These are phyloP conservation scores for Acer campestre DNA, from an alignment of 345 rosid genomes.

Conservation along the genomic window DNA sequence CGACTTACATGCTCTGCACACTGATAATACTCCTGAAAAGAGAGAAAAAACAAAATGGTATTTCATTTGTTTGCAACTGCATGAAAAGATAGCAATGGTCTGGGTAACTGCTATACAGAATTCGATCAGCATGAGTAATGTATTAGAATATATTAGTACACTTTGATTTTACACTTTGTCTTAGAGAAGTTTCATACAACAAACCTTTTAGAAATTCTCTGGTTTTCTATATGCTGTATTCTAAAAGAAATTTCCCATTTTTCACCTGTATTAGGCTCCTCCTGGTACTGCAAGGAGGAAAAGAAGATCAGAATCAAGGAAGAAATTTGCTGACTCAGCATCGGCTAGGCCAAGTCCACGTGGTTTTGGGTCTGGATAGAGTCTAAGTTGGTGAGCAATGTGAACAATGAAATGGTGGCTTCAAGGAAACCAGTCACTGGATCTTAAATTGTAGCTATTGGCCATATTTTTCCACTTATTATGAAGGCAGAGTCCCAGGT, in stretches of 20 bases:
- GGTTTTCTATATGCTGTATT: not conserved
- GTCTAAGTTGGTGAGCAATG: not conserved
- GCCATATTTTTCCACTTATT: not conserved
- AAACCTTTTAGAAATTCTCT: not conserved
- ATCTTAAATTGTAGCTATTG: not conserved
- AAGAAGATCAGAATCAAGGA: constrained; percentile 67
- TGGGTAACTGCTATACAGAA: too few relatives aligned
- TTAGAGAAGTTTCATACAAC: not conserved
- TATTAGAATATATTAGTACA: not conserved
- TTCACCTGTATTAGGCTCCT: constrained; percentile 56
- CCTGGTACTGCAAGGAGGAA: constrained; percentile 91
- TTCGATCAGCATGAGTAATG: too few relatives aligned
- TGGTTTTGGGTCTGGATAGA: constrained; percentile 70
- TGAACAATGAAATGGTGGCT: not conserved
- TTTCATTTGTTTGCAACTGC: not conserved
- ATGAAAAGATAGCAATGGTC: too few relatives aligned
- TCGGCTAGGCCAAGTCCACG: constrained; percentile 71
- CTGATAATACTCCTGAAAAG: not conserved
- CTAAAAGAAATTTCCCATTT: constrained; percentile 11
- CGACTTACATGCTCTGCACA: not conserved
- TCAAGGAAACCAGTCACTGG: not conserved
- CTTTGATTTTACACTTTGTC: not conserved
- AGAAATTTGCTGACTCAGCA: constrained; percentile 56
- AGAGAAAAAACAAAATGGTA: not conserved
- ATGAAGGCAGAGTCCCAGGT: not conserved